Percentiles rank a stretch among this genome's conserved stretches.
Conservation (phyloP, 1,284 basidiomycete genomes). For the Agaricales sp. region DNA sequence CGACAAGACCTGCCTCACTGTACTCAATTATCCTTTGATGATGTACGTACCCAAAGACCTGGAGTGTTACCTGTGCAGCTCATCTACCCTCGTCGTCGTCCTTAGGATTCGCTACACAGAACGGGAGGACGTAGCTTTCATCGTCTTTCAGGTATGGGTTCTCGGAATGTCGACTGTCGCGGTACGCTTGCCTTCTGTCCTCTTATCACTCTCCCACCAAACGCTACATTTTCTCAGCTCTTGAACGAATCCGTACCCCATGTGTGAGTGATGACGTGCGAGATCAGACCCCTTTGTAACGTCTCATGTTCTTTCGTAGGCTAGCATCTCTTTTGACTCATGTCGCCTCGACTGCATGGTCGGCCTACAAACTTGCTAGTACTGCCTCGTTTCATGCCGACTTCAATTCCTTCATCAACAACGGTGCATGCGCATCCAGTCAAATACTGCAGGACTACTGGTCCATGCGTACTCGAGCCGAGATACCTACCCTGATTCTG, state of each 20-base stretch:
- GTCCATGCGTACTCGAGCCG: conserved; percentile 26
- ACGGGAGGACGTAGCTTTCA: conserved; percentile 45
- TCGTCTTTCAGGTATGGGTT: conserved; percentile 48
- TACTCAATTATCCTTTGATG: no score
- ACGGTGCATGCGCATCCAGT: conserved; percentile 30
- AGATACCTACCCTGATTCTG: conserved; percentile 37
- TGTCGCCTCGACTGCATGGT: conserved; percentile 40
- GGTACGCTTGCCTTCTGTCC: conserved; percentile 16
- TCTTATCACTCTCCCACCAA: conserved; percentile 17
- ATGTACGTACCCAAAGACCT: no score
- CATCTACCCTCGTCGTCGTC: no score
- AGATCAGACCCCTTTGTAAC: no score
- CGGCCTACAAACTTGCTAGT: conserved; percentile 29
- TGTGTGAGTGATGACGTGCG: no score
- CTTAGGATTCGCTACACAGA: conserved; percentile 26
- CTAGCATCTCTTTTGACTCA: conserved; percentile 42
- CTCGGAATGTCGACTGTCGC: conserved; percentile 48
- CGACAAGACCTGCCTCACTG: no score
- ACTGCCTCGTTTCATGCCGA: conserved; percentile 32
- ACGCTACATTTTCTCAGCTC: no score
- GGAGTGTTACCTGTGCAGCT: no score
- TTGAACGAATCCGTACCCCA: conserved; percentile 55
- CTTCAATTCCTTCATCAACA: conserved; percentile 28
- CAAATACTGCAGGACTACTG: conserved; percentile 36
- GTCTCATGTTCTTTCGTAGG: no score